Base-by-base conservation (phyloP, 2,329 filamentous ascomycete genomes). In the Chrysoporthe deuterocubensis region DNA sequence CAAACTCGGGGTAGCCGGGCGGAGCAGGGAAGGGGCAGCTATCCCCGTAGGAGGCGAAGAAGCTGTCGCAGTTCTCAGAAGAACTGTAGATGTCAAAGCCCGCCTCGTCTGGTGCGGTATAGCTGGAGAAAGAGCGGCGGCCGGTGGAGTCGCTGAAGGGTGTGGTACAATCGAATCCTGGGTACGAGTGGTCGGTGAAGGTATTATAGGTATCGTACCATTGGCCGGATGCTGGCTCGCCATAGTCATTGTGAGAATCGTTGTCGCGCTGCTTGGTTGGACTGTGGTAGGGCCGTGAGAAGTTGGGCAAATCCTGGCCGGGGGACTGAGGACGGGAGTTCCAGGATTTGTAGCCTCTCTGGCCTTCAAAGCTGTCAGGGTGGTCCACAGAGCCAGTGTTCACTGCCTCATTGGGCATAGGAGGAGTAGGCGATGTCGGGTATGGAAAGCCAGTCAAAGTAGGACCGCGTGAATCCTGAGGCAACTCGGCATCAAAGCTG, bases 121-220 rank as follows among this genome's bases (percentile, higher is more conserved):
- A 43, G 18, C 67, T 61, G 13, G 65, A 65, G 44, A 62, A 67
- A 32, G 58, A 61, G 42, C 65, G 67, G 11, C 34, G 57, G 26
- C 46, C 43, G 58, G 66, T 63, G n/a, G 61, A 64, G 37, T 69
- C 67, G 57, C 61, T 67, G 57, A 64, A 67, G 62, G 62, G 62
- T 11, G 65, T 44, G 37, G 67, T 65, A 8, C 61, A 67, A 26
- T 67, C 6, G 58, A 64, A 69, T 34, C 48, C 21, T 18, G 42
- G 34, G 1, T 62, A 21, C 32, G 46, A 9, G 21, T 56, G 48
- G 18, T 32, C 7, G 48, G 26, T 46, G 48, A 18, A 61, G 4
- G 37, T 50, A 3, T 42, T 18, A 3, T 52, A 44, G 44, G 50
- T n/a, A 14, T 5, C 43, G 14, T 62, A 62, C 13, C 59, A 56